Evolutionary conservation across 306 rosid genomes (phyloP).

Genomic region (Pterocarpus macrocarpus): DNA sequence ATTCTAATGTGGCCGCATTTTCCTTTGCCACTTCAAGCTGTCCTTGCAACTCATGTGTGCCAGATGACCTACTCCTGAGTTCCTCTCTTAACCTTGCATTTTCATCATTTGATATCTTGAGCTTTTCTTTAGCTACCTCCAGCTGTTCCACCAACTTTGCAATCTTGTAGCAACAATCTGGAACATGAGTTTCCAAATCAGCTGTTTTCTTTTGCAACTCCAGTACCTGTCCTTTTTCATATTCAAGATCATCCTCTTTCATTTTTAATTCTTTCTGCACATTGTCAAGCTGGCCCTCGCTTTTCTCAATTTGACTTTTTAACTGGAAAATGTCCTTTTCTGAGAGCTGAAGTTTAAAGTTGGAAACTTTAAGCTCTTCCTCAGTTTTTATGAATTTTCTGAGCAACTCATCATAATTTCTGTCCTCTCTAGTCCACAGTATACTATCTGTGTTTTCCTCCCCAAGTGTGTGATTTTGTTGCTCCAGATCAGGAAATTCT

Average conservation of each 20-base stretch:
- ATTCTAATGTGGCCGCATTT: conserved; percentile 44
- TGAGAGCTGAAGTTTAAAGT: conserved; percentile 54
- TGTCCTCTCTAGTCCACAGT: conserved; percentile 36
- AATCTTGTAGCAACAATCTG: conserved; percentile 54
- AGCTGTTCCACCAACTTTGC: conserved; percentile 57
- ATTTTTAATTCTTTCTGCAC: conserved; percentile 44
- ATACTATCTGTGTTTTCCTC: conserved; percentile 41
- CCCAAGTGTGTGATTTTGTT: conserved; percentile 40
- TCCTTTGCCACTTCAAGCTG: conserved; percentile 55
- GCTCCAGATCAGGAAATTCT: conserved; percentile 54
- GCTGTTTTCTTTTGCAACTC: conserved; percentile 55
- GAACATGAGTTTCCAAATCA: conserved; percentile 56
- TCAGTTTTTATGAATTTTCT: conserved; percentile 44
- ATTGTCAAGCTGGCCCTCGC: conserved; percentile 47
- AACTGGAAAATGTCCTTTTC: conserved; percentile 53
- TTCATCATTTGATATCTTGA: conserved; percentile 57
- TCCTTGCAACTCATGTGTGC: conserved; percentile 51
- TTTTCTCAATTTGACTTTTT: conserved; percentile 49
- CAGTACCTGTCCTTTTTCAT: conserved; percentile 55
- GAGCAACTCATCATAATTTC: conserved; percentile 54
- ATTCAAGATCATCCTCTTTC: conserved; percentile 61
- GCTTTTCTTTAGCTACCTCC: conserved; percentile 51
- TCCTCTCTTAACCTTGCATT: conserved; percentile 55
- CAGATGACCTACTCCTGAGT: conserved; percentile 42
- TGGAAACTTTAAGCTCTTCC: conserved; percentile 58